Base-by-base conservation (phyloP, 345 rosid species). In the Iberis pinnata region DNA sequence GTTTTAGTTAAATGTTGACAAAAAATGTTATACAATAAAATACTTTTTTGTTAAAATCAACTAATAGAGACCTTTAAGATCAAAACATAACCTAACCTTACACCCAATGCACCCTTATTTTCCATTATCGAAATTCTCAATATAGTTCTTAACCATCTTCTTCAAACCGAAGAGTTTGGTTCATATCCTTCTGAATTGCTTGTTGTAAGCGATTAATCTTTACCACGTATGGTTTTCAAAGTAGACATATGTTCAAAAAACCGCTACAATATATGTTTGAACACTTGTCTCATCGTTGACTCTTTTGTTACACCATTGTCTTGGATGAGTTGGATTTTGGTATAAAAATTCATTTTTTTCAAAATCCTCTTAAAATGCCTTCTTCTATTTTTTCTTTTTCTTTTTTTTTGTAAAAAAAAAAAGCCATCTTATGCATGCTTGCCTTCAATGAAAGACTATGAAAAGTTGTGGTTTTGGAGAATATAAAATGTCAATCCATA, bases 61-160 rank as follows among this genome's bases (percentile, higher is more conserved):
- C n/a, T n/a, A n/a, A n/a, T n/a, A n/a, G n/a, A n/a, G n/a, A n/a
- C n/a, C n/a, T n/a, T n/a, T n/a, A n/a, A n/a, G n/a, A n/a, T n/a
- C n/a, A 26, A 14, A 61, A 22, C 3, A 39, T 43, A 51, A 58
- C 58, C 43, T 61, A 19, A 61, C 2, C 1, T 4, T 51, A 9
- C 24, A 43, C 4, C 20, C 49, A 49, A 0, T 2, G 15, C 51
- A 61, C 4, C 4, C 3, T 16, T 51, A 27, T 4, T 22, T 32
- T 11, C 12, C 58, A 33, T 9, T 40, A 12, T 42, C 35, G 7
- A 58, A 36, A 42, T 61, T 49, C 27, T 61, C 58, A 0, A 43
- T 43, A 11, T 61, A 61, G 7, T 7, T 22, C 12, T 16, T 2
- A 9, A 61, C 51, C 58, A 61, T 51, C 1, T 24, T 43, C 7